Conservation (phyloP, 202 grass and related monocot species). For the Setaria viridis region DNA sequence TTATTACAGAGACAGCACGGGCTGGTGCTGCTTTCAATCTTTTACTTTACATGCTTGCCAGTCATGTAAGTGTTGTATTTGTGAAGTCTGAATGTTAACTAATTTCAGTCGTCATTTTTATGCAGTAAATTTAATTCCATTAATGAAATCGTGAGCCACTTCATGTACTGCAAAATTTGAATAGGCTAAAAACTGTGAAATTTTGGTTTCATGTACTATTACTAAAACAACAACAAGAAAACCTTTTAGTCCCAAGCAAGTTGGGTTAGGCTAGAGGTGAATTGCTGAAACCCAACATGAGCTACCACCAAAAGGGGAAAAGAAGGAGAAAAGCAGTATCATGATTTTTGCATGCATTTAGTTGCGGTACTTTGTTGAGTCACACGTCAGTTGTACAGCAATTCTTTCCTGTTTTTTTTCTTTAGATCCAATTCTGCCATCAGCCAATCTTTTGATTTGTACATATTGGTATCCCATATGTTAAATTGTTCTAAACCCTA, state of each 20-base stretch:
- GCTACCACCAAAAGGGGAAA: not conserved
- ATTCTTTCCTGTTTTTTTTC: not conserved
- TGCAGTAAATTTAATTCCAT: not conserved
- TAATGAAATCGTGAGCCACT: not conserved
- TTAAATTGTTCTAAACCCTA: not conserved
- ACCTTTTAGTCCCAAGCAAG: not conserved
- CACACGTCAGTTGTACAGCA: constrained; percentile 8
- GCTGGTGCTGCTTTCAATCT: constrained; percentile 97
- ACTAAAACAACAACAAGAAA: not conserved
- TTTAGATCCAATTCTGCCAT: not conserved
- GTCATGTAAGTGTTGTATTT: constrained; percentile 63
- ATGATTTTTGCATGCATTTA: not conserved
- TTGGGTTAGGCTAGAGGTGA: not conserved
- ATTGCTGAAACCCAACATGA: not conserved
- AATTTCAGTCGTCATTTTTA: not conserved
- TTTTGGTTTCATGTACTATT: not conserved
- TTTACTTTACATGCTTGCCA: constrained; percentile 97
- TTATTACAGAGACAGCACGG: constrained; percentile 91
- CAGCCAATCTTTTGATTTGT: not conserved
- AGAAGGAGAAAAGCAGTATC: not conserved
- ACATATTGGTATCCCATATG: not conserved
- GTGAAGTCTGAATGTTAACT: not conserved
- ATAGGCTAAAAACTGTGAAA: not conserved
- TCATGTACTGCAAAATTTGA: not conserved
- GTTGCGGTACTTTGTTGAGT: not conserved